Base-by-base conservation (phyloP, 805 yeast species). In the Blastobotrys chiropterorum region DNA sequence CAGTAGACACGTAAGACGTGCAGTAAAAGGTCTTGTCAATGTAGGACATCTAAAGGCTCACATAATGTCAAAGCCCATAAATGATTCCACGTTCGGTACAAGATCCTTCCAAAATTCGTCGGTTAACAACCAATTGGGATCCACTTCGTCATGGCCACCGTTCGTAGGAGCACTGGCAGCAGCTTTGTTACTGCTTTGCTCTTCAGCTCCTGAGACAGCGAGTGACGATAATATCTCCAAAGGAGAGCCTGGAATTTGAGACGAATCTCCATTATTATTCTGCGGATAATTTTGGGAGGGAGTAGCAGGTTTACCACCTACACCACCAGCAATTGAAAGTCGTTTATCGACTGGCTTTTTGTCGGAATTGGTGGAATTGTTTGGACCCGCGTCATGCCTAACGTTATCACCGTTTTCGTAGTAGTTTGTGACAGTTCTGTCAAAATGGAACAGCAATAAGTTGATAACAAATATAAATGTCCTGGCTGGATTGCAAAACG, bases 21-120 rank as follows among this genome's bases (percentile, higher is more conserved):
- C 30, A 21, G 45, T 11, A 13, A 15, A 4, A n/a, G 19, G 26
- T 20, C 45, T 19, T 5, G 16, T 15, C 16, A n/a, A n/a, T n/a
- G n/a, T n/a, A n/a, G n/a, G n/a, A n/a, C n/a, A n/a, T n/a, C n/a
- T n/a, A n/a, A n/a, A n/a, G n/a, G n/a, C n/a, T 26, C 34, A 26
- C 47, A 43, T 43, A 5, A 57, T 16, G 39, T 56, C 61, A 43
- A 54, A 60, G 26, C 62, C 61, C 3, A 62, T 49, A 17, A 59
- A 55, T 5, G 56, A 58, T 17, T 59, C 64, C 11, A 59, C 63
- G 41, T 51, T 58, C 8, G 65, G 64, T 8, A 61, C 52, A 19
- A 62, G 42, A 40, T 83, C 86, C 38, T 81, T 74, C 90, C 90
- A 84, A 59, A 84, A 81, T 61, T 84, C 90, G 60, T 83, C 90